Base-by-base conservation (phyloP, 73 alveolate species). In the Effrenium voratum region DNA sequence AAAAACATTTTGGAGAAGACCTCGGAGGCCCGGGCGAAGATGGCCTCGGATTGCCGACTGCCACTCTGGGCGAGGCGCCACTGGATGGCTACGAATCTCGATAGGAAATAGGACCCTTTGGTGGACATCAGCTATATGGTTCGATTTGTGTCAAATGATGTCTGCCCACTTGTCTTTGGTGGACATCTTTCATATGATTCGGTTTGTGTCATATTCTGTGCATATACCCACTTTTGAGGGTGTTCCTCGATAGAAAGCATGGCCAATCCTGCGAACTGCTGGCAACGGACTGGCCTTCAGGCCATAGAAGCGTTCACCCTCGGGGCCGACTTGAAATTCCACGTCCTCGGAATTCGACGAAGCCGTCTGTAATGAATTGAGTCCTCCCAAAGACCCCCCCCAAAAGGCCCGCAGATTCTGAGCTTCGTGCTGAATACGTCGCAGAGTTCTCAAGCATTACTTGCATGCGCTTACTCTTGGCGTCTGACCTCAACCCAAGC, bases 311-410 rank as follows among this genome's bases (percentile, higher is more conserved):
- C 88, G 49, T 76, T 91, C 79, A n/a, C 91, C 98, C 55, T 91
- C 98, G 32, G 98, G 98, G 81, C 98, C 98, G 30, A 91, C 98
- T 76, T 91, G 96, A 75, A 88, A 88, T 77, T 88, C 96, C 52
- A 88, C 96, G 44, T 88, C 96, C 96, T 88, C 34, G 59, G 83
- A n/a, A n/a, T n/a, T n/a, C n/a, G n/a, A n/a, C n/a, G n/a, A n/a
- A n/a, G n/a, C n/a, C n/a, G n/a, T n/a, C n/a, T n/a, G n/a, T n/a
- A n/a, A n/a, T n/a, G n/a, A n/a, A n/a, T n/a, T n/a, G n/a, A n/a
- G n/a, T n/a, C n/a, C n/a, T n/a, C n/a, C n/a, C n/a, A n/a, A n/a
- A n/a, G n/a, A n/a, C n/a, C n/a, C n/a, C n/a, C n/a, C n/a, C n/a
- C n/a, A n/a, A n/a, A n/a, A n/a, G n/a, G n/a, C n/a, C n/a, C n/a